Evolutionary conservation across 352 stramenopile genomes (phyloP).

Genomic region (Phytopythium helicoides): DNA sequence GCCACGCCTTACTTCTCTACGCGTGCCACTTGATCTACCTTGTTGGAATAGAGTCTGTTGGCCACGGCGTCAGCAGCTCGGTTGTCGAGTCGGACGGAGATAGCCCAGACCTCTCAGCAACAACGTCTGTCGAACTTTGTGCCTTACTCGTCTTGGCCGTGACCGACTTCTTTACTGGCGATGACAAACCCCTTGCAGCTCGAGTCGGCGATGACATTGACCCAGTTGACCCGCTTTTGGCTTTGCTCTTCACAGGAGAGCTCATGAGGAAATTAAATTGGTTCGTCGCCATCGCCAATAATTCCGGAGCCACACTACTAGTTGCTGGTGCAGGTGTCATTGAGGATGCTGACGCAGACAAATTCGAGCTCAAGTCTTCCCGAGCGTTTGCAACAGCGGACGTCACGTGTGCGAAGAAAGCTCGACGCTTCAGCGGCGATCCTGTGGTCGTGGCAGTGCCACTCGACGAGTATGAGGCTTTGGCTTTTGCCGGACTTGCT

Average conservation of each 20-base stretch:
- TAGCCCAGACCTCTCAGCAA: too few species aligned
- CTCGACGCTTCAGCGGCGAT: conserved; percentile 47
- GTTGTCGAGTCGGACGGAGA: conserved; percentile 1
- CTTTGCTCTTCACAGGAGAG: not conserved
- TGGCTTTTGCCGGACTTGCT: not conserved
- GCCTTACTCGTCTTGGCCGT: not conserved
- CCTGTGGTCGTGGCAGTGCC: conserved; percentile 2
- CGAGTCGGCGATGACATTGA: too few species aligned
- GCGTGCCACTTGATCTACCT: not conserved
- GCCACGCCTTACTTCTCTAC: not conserved
- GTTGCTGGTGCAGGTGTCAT: conserved; percentile 4
- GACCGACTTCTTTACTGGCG: not conserved
- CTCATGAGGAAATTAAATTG: conserved; percentile 39
- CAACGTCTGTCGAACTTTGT: too few species aligned
- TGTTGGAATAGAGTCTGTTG: too few species aligned
- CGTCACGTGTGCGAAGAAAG: conserved; percentile 37
- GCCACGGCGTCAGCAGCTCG: conserved; percentile 7
- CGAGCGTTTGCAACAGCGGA: conserved; percentile 23
- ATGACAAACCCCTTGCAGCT: too few species aligned
- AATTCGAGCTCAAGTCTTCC: too few species aligned
- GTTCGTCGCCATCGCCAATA: conserved; percentile 38
- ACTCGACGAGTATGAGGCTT: not conserved
- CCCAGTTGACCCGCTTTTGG: not conserved
- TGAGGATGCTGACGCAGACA: too few species aligned
- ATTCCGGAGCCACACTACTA: conserved; percentile 12